phyloP scores from a whole-genome alignment of 2,329 filamentous ascomycete genomes.

The Penicillium sp. region DNA sequence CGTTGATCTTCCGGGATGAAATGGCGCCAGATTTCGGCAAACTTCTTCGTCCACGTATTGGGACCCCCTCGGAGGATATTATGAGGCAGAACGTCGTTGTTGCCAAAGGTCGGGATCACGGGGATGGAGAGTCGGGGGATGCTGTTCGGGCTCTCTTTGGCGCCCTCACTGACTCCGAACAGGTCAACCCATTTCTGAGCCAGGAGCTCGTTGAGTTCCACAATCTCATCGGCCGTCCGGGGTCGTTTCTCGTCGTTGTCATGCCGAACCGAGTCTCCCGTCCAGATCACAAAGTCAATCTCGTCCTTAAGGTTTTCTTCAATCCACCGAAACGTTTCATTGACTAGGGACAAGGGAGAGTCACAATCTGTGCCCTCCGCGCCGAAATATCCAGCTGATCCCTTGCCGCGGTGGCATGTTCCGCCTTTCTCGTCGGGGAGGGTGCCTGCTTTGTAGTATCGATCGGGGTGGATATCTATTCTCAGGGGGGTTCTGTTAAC shows the following conservation, averaged over 20 bases:
- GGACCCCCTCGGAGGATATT: conserved; percentile 88
- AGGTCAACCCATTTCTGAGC: conserved; percentile 74
- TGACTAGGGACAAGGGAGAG: conserved; percentile 74
- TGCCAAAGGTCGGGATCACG: conserved; percentile 87
- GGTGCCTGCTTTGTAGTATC: conserved; percentile 78
- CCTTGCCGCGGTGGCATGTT: conserved; percentile 76
- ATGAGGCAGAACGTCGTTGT: conserved; percentile 96
- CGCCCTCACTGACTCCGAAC: conserved; percentile 59
- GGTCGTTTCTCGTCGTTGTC: conserved; percentile 83
- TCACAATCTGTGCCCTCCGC: conserved; percentile 89
- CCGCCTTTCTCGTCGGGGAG: conserved; percentile 62
- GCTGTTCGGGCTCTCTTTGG: conserved; percentile 45
- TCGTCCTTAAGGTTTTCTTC: conserved; percentile 72
- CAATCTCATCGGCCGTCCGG: conserved; percentile 73
- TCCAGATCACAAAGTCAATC: conserved; percentile 91
- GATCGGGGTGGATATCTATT: conserved; percentile 87
- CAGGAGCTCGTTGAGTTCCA: conserved; percentile 73
- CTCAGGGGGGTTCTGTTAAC: neutral
- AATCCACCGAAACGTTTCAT: conserved; percentile 91
- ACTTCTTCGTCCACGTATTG: conserved; percentile 80
- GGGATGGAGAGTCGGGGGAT: conserved; percentile 68
- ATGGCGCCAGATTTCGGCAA: conserved; percentile 74
- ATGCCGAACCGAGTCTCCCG: conserved; percentile 85
- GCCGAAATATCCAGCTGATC: conserved; percentile 78
- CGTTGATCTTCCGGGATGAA: conserved; percentile 93